These are phyloP conservation scores for Anthracocystis setariae DNA, from an alignment of 1,284 basidiomycete species.

Conservation along the genomic window DNA sequence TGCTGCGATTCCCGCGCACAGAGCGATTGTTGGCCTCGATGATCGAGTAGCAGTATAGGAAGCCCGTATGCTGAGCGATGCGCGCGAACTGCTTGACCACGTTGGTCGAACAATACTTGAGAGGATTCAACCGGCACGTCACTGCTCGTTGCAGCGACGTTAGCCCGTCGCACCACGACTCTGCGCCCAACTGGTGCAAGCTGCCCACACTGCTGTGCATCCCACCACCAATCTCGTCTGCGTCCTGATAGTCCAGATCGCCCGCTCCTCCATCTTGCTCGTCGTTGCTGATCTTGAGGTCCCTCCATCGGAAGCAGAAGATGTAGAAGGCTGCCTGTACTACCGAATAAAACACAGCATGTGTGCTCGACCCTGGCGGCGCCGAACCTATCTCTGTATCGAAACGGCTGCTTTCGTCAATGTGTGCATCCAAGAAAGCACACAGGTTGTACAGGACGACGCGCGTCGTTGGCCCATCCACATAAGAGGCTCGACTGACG, in stretches of 20 bases:
- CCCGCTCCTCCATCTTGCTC: slow-evolving; percentile 70
- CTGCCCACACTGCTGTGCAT: slow-evolving; percentile 48
- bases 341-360: slow-evolving; percentile 85
- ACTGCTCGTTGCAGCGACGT: slow-evolving; percentile 83
- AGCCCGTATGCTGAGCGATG: slow-evolving; percentile 87
- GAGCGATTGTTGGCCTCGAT: slow-evolving; percentile 78
- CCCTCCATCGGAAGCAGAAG: slow-evolving; percentile 97
- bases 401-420: slow-evolving; percentile 68
- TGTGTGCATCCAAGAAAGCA: slow-evolving; percentile 79
- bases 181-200: slow-evolving; percentile 32
- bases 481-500: slow-evolving; percentile 88
- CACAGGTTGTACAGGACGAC: slow-evolving; percentile 85
- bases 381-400: slow-evolving; percentile 51
- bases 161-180: slow-evolving; percentile 82
- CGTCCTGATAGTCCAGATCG: slow-evolving; percentile 33
- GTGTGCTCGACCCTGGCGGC: slow-evolving; percentile 51
- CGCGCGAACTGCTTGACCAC: slow-evolving; percentile 95
- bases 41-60: slow-evolving; percentile 94
- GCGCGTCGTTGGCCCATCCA: slow-evolving; percentile 80
- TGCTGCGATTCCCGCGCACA: slow-evolving; percentile 27
- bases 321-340: slow-evolving; percentile 93
- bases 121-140: slow-evolving; percentile 84
- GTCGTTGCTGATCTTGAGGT: slow-evolving; percentile 74
- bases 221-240: slow-evolving; percentile 40
- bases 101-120: slow-evolving; percentile 78